These are phyloP conservation scores for Sporisorium reilianum DNA, from an alignment of 1,284 basidiomycete species.

Conservation along the genomic window DNA sequence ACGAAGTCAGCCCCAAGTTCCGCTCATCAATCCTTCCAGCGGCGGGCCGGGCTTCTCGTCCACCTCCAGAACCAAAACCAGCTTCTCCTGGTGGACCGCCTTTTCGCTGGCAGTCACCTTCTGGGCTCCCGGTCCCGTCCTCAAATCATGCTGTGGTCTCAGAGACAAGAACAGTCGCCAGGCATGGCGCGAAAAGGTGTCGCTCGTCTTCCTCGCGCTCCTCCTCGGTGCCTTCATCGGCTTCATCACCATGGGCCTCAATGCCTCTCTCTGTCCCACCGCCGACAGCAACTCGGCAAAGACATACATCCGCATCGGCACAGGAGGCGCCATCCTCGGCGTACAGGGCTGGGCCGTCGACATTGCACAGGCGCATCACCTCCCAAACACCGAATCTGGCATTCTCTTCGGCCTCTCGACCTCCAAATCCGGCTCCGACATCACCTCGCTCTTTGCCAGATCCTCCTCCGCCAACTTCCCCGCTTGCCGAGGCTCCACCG, in stretches of 20 bases:
- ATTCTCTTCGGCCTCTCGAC: slow-evolving; percentile 74
- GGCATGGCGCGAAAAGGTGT: slow-evolving; percentile 68
- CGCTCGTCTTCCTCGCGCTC: slow-evolving; percentile 61
- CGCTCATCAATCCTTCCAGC: slow-evolving; percentile 78
- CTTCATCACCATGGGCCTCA: slow-evolving; percentile 94
- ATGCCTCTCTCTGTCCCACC: slow-evolving; percentile 88
- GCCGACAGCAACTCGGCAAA: slow-evolving; percentile 52
- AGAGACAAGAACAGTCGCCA: slow-evolving; percentile 59
- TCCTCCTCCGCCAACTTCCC: slow-evolving; percentile 71
- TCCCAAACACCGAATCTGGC: slow-evolving; percentile 73
- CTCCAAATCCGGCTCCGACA: slow-evolving; percentile 80
- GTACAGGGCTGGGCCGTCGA: slow-evolving; percentile 84
- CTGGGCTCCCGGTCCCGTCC: slow-evolving; percentile 61
- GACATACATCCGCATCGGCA: slow-evolving; percentile 47
- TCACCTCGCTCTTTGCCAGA: slow-evolving; percentile 81
- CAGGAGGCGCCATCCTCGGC: slow-evolving; percentile 73
- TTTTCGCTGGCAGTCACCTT: slow-evolving; percentile 61
- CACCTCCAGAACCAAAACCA: slow-evolving; percentile 9
- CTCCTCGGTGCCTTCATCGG: slow-evolving; percentile 82
- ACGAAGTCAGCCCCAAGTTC: slow-evolving; percentile 76
- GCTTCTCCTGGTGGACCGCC: slow-evolving; percentile 55
- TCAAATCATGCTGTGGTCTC: slow-evolving; percentile 69
- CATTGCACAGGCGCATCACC: slow-evolving; percentile 73
- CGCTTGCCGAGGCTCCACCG: slow-evolving; percentile 72
- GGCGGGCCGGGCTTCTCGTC: slow-evolving; percentile 45